Percentiles rank a stretch among this genome's conserved stretches.
These are phyloP conservation scores for Solanum aculeatissimum DNA, from an alignment of 305 asterid genomes.

Conservation along the genomic window DNA sequence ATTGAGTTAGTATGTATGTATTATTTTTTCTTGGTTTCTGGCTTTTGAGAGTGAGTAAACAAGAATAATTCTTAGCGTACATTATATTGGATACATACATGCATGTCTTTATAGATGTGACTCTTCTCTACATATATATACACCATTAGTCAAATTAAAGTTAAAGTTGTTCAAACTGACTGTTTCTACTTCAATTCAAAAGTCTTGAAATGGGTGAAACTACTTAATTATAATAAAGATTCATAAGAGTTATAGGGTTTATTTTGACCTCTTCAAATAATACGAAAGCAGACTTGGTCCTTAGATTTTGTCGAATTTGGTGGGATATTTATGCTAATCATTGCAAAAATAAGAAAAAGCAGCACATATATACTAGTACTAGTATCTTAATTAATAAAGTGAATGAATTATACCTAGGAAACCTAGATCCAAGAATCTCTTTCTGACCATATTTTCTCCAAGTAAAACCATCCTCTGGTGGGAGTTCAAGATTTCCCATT, in stretches of 20 bases:
- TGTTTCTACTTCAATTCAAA: neutral
- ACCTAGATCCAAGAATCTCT: constrained; percentile 47
- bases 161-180: neutral
- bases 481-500: constrained; percentile 70
- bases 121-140: neutral
- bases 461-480: constrained; percentile 77
- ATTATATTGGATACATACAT: neutral
- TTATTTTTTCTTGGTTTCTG: neutral
- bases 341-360: neutral
- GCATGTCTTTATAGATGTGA: neutral
- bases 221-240: neutral
- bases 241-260: neutral
- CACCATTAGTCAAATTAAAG: neutral
- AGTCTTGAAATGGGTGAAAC: neutral
- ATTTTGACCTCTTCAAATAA: neutral
- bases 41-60: neutral
- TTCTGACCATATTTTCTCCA: constrained; percentile 94
- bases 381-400: neutral
- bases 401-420: constrained; percentile 45
- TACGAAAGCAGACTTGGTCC: neutral
- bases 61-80: neutral
- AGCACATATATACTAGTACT: neutral
- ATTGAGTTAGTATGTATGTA: neutral
- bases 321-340: neutral
- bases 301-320: neutral